Base-by-base conservation (phyloP, 257 asterid species). In the Petunia axillaris region DNA sequence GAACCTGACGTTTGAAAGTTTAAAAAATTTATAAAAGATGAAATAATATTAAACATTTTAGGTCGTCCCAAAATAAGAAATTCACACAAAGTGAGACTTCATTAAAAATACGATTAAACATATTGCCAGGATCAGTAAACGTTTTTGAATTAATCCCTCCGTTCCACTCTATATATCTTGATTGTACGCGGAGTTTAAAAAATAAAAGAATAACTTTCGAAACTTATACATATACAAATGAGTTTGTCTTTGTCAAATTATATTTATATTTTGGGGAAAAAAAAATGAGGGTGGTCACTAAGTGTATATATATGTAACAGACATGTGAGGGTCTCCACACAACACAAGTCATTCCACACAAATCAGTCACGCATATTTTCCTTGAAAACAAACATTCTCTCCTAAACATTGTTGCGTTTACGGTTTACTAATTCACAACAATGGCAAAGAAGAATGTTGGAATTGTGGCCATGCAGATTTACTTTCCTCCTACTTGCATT, bases 401-500 rank as follows among this genome's bases (percentile, higher is more conserved):
- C 64, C 52, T 3, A 4, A 6, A 36, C 46, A 53, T 8, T 36
- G 4, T 50, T 50, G 53, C 80, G 38, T 58, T 73, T 63, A 73
- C 44, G n/a, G 8, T 67, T 66, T 80, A 58, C 67, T 52, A 50
- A 39, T 80, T 77, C 46, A 52, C 65, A 90, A 43, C 25, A 83
- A 89, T 89, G 92, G 91, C 87, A 25, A 25, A 86, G 77, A 89
- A 90, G 85, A 92, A 95, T 89, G 99, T 95, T n/a, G 99, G 99
- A 81, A 92, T 95, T 79, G 93, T 95, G 86, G 98, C 98, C 46
- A 86, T 94, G 93, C 97, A 96, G 81, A 85, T 96, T 82, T 96
- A 96, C 96, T 90, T 94, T 81, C 98, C 98, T 80, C 98, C 97
- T 11, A 88, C 95, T 85, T 96, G 95, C 90, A 91, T 96, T 91